Conservation (phyloP, 371 early-diverging fungal genomes). For the Mucor sp. region DNA sequence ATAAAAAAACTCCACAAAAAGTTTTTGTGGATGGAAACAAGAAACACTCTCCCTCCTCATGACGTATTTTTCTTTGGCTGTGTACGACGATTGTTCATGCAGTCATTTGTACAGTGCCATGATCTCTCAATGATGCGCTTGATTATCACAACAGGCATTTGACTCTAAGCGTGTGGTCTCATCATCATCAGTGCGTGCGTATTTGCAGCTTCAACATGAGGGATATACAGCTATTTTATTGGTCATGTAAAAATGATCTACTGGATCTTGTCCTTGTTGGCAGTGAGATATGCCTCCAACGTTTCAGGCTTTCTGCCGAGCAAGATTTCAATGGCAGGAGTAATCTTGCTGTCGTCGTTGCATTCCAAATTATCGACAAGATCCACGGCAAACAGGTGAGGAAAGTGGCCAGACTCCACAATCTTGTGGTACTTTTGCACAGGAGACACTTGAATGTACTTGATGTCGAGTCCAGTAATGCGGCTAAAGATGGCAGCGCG, state of each 20-base stretch:
- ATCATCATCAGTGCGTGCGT: too few species aligned
- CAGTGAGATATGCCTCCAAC: constrained; percentile 6
- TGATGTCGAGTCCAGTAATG: constrained; percentile 14
- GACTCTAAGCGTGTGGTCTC: too few species aligned
- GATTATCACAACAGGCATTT: too few species aligned
- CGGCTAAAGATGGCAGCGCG: constrained; percentile 10
- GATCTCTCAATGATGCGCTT: too few species aligned
- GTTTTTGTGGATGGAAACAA: background rate
- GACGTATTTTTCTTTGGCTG: background rate
- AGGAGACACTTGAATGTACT: constrained; percentile 2
- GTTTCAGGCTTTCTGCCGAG: constrained; percentile 16
- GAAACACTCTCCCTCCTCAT: background rate
- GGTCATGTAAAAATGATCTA: background rate
- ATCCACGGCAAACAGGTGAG: constrained; percentile 6
- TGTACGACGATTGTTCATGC: background rate
- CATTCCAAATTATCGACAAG: background rate
- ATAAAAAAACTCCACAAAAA: constrained; percentile 2
- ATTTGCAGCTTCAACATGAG: background rate
- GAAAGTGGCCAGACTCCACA: background rate
- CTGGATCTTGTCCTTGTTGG: constrained; percentile 4
- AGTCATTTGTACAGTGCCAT: background rate
- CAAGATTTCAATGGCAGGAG: constrained; percentile 7
- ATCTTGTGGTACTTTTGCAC: constrained; percentile 13
- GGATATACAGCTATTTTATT: background rate
- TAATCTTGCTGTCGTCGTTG: background rate